A percentile compares a stretch with the other conserved stretches of the same genome.
These are phyloP conservation scores for Candida suzukii DNA, from an alignment of 805 yeast species.

Conservation along the genomic window DNA sequence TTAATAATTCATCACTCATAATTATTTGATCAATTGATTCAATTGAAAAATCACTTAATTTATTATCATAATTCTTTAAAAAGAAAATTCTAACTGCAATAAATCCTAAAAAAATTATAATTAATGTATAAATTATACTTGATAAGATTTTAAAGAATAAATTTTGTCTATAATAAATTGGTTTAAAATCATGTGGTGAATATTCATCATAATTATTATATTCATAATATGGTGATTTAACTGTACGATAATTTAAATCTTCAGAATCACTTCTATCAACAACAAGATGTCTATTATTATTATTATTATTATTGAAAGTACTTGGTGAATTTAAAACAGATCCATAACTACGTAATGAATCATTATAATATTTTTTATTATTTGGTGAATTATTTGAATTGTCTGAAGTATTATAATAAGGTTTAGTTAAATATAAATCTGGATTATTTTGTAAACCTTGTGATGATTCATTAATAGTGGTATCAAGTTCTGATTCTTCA, in stretches of 20 bases:
- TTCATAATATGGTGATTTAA: background rate
- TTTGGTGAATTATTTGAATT: background rate
- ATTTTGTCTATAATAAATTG: constrained; percentile 19
- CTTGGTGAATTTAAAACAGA: background rate
- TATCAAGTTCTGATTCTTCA: constrained; percentile 3
- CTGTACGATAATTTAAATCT: background rate
- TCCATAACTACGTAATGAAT: constrained; percentile 1
- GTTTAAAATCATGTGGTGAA: constrained; percentile 27
- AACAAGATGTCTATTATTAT: too few species aligned
- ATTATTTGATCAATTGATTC: constrained; percentile 20
- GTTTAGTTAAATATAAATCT: constrained; percentile 15
- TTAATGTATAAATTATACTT: constrained; percentile 8
- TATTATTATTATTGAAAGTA: background rate
- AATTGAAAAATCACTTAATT: constrained; percentile 17
- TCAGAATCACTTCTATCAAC: background rate
- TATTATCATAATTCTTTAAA: constrained; percentile 20
- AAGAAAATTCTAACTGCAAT: constrained; percentile 13
- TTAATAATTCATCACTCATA: constrained; percentile 23
- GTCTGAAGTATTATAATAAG: constrained; percentile 6
- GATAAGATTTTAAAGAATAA: constrained; percentile 12
- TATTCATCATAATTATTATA: constrained; percentile 8
- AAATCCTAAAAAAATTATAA: constrained; percentile 5
- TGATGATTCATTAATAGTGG: constrained; percentile 2
- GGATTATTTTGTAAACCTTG: constrained; percentile 18
- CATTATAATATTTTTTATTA: background rate